A percentile compares a stretch with the other conserved stretches of the same genome.
Evolutionary conservation across 139 green algal species (phyloP).

Genomic region (Coelastrella sp.): DNA sequence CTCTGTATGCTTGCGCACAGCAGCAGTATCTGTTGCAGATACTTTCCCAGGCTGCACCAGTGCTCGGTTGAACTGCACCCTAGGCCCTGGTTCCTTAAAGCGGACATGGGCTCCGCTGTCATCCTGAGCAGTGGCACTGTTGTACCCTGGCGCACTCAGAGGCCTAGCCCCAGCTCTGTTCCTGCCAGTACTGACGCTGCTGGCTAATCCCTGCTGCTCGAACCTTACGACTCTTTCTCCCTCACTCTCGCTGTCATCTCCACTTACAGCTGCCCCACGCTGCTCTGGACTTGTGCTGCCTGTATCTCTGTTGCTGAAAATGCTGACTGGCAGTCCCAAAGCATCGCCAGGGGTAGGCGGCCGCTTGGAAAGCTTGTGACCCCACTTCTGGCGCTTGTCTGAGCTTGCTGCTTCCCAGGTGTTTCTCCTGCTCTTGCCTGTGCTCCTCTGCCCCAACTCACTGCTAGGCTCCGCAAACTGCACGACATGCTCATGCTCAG

Average conservation of each 20-base stretch:
- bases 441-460: not conserved
- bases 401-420: not conserved
- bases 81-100: no score
- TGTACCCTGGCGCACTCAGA: not conserved
- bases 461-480: no score
- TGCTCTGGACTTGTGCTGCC: not conserved
- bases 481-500: no score
- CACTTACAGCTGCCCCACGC: no score
- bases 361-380: conserved; percentile 1
- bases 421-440: not conserved
- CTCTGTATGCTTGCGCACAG: not conserved
- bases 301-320: not conserved
- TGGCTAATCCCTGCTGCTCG: no score
- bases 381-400: not conserved
- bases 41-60: no score
- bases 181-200: not conserved
- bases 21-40: not conserved
- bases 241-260: no score
- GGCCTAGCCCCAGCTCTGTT: not conserved
- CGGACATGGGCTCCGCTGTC: no score
- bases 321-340: not conserved
- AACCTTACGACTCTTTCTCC: no score
- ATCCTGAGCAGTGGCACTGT: no score
- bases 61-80: no score
- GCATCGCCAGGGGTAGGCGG: conserved; percentile 4